Evolutionary conservation across 257 asterid species (phyloP), one percentile per base, ranked within the genome.

Genomic region (Ehretia macrophylla): DNA sequence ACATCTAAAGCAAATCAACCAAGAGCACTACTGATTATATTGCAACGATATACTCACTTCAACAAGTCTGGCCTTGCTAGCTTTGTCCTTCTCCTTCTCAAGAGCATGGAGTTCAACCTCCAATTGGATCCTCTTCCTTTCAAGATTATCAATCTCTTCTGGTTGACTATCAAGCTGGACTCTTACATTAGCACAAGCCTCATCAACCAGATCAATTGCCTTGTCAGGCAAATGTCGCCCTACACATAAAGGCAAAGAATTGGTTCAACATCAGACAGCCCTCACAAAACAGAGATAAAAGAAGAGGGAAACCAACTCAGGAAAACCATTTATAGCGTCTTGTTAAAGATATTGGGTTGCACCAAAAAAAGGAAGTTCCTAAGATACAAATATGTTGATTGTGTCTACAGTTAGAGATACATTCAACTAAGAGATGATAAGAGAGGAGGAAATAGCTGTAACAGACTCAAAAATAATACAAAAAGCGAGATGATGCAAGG

Each of bases 181-280:
- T 48, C 78, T 60, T 2, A 73, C 78, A 59, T 73, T 68, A 10
- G 80, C 76, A 70, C 76, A 70, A 21, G 80, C 72, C 47, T 75
- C 80, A 66, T 75, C 80, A 37, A 75, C 67, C 56, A 75, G 56
- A 46, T 75, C 80, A 58, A 75, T 75, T 20, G 80, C 80, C 65
- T 75, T 69, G 37, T 75, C 76, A 0, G 81, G 81, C 18, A 76
- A 51, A 13, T 69, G 76, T 17, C 80, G 64, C 10, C 73, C 76
- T 69, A 48, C 0, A 62, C 18, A 35, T 11, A 32, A 17, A 45
- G 1, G 21, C 11, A 32, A 4, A 37, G 17, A 44, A 40, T 8
- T 8, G 61, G 54, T 27, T 27, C 60, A 16, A 37, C 40, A 55
- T 14, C 18, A 14, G 11, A 14, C 8, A 47, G 1, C 10, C n/a